Conservation (phyloP, 23 red algal species). For the Gracilaria vermiculophylla region DNA sequence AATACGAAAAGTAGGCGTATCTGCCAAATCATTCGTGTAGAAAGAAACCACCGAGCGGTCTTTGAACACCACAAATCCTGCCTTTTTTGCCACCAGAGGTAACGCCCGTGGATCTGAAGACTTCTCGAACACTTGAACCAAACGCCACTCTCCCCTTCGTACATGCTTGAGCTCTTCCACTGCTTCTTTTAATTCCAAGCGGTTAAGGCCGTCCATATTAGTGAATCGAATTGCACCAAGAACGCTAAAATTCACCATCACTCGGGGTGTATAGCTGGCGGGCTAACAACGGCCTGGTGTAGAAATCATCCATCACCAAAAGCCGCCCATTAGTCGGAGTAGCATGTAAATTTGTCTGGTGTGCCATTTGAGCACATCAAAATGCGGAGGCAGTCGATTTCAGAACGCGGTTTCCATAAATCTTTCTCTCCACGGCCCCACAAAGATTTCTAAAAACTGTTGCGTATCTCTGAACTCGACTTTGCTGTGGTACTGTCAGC, state of each 20-base stretch:
- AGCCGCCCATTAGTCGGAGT: background rate
- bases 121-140: background rate
- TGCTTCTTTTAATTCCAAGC: background rate
- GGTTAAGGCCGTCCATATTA: background rate
- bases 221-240: background rate
- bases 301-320: conserved; percentile 15
- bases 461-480: background rate
- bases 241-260: background rate
- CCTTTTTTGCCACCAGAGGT: background rate
- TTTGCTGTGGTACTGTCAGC: no score
- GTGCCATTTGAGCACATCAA: conserved; percentile 9
- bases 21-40: background rate
- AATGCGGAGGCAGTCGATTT: background rate
- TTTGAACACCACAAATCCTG: conserved; percentile 20
- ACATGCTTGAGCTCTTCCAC: background rate
- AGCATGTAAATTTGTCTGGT: background rate
- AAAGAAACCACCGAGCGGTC: background rate
- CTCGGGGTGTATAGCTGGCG: background rate
- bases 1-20: background rate
- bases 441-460: background rate
- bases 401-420: background rate
- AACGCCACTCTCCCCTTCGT: background rate
- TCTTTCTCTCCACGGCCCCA: background rate
- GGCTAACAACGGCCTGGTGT: background rate
- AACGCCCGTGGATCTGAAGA: no score